Base-by-base conservation (phyloP, 805 yeast species). In the Saccharomycopsis oosterbeekiorum region DNA sequence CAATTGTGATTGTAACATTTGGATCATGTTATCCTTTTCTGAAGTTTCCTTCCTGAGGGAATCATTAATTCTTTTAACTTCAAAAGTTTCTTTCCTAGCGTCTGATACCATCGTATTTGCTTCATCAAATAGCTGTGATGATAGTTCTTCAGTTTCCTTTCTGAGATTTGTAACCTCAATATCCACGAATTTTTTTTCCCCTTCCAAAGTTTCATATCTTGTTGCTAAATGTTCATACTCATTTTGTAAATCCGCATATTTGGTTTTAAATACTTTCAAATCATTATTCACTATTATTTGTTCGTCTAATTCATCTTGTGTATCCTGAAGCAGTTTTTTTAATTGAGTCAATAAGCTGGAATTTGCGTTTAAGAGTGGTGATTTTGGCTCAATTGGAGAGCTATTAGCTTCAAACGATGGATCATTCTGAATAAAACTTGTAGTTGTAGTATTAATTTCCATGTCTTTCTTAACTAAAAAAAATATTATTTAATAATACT, bases 61-160 rank as follows among this genome's bases (percentile, higher is more conserved):
- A 39, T 79, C 75, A 66, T 87, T 87, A 64, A 83, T 81, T 57
- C 81, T 73, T 66, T 84, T 83, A 63, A 77, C 76, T 36, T 80
- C 81, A 68, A 84, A 80, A 3, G 85, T 80, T 63, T 86, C 88
- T 60, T 83, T 78, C 62, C 88, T 82, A 0, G 96, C 96, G 64
- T 84, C 82, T 55, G 86, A 82, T 4, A 89, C 97, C 89, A 89
- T 88, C 58, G 79, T 78, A 69, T 89, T 89, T 15, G 97, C 97
- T 69, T 90, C 94, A 64, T 82, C 85, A 69, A 89, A 89, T 39
- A 89, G 73, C 1, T 91, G 82, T 1, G 86, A 89, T 0, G 91
- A 82, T 56, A 89, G 73, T 40, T 89, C 96, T 69, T 88, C 94
- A 39, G 89, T 88, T 70, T 89, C 97, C 37, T 78, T 82, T 64